Percentiles rank a stretch among this genome's conserved stretches.
These are phyloP conservation scores for Hysterangium stoloniferum DNA, from an alignment of 768 basidiomycete genomes.

Conservation along the genomic window DNA sequence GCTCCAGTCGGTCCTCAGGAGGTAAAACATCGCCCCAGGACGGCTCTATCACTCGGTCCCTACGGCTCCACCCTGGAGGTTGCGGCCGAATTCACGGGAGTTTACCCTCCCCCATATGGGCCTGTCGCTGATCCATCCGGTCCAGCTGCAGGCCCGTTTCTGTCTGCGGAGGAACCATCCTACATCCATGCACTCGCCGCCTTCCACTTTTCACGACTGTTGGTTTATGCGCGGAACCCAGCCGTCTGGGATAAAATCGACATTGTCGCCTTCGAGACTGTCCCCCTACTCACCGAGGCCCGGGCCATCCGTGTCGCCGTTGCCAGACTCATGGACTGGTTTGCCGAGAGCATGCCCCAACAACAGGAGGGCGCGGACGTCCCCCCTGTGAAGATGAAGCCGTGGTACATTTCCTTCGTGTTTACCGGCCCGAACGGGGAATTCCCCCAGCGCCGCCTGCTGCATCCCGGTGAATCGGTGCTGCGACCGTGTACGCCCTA, in stretches of 20 bases:
- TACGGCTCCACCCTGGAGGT: slow-evolving; percentile 61
- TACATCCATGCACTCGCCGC: slow-evolving; percentile 45
- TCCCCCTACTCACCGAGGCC: slow-evolving; percentile 61
- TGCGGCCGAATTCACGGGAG: slow-evolving; percentile 60
- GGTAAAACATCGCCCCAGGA: slow-evolving; percentile 35
- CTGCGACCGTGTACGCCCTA: slow-evolving; percentile 22
- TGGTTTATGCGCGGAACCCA: slow-evolving; percentile 40
- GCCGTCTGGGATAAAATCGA: slow-evolving; percentile 51
- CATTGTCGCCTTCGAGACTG: slow-evolving; percentile 69
- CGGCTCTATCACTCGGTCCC: slow-evolving; percentile 68
- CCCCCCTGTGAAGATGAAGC: too few species aligned
- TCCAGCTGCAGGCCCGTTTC: slow-evolving; percentile 39
- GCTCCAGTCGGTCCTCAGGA: not conserved
- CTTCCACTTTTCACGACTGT: slow-evolving; percentile 60
- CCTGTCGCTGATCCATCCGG: slow-evolving; percentile 37
- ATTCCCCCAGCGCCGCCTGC: not conserved
- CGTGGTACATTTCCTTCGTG: slow-evolving; percentile 71
- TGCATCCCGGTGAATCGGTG: not conserved
- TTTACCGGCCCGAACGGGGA: slow-evolving; percentile 33
- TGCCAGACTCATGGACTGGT: too few species aligned
- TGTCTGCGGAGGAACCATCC: slow-evolving; percentile 24
- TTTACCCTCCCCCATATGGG: slow-evolving; percentile 71
- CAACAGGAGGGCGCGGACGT: slow-evolving; percentile 16
- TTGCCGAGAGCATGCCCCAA: slow-evolving; percentile 17
- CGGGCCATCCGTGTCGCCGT: slow-evolving; percentile 59